Base-by-base conservation (phyloP, 1,284 basidiomycete genomes). In the Malassezia globosa region DNA sequence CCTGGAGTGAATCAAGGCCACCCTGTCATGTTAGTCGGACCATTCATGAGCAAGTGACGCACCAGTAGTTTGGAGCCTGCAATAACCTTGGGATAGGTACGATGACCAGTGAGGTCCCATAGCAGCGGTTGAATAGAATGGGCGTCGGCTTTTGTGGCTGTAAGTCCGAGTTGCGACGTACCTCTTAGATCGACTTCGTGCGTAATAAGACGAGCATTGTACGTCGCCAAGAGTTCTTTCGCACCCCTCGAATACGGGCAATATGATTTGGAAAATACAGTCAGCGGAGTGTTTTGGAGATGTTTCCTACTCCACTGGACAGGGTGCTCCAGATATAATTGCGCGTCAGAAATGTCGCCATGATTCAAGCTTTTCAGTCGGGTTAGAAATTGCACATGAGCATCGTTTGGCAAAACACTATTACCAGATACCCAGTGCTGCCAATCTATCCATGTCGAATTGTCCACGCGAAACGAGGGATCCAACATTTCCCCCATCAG, bases 261-360 rank as follows among this genome's bases (percentile, higher is more conserved):
- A 38, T 54, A 56, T 13, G 54, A 49, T 37, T 54, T 54, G 36
- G 49, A 52, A 18, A 56, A 56, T 14, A 56, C 51, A 19, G 46
- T 56, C 23, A 54, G 16, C 7, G 42, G 51, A 18, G 38, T 29
- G 23, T n/a, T n/a, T 7, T 26, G 26, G 13, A 42, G 18, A 27
- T 56, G 54, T 26, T 46, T 25, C 37, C 25, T 37, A 4, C 35
- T 27, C 54, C 54, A 56, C 6, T 11, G n/a, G 7, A 36, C 22
- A 11, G 51, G 48, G 16, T 46, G 29, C 18, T 51, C 42, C n/a
- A 51, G 29, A 29, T 40, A 50, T 37, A 46, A 29, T 25, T 37
- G 43, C 16, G 22, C 38, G 16, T 46, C 49, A 7, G 22, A n/a
- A 10, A 46, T 18, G 23, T 34, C 25, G 25, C 44, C 39, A 7